Base-by-base conservation (phyloP, 371 early-diverging fungal genomes). In the Zychaea mexicana region DNA sequence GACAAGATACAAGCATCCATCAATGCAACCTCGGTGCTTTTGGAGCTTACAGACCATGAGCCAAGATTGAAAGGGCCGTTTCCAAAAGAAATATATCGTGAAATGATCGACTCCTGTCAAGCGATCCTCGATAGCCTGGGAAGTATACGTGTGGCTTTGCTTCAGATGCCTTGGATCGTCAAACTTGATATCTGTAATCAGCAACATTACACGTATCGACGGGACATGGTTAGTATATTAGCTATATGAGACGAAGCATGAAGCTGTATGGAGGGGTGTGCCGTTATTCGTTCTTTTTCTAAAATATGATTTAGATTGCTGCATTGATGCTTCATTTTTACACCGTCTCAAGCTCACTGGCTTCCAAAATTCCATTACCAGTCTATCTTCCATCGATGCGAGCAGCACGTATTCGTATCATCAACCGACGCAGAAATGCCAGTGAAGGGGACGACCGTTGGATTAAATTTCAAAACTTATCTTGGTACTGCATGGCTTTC, bases 31-130 rank as follows among this genome's bases (percentile, higher is more conserved):
- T 57, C 60, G 10, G 70, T 81, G n/a, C 61, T 87, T n/a, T 55
- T 87, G 21, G 79, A 78, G 22, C 62, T 87, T 22, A 85, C 87
- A 2, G 77, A 71, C 21, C 73, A 82, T 42, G 89, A 88, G 60
- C 87, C 86, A 15, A 70, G 86, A 12, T 60, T 88, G 27, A 85
- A 82, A 57, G 87, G 79, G 12, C 81, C 85, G 12, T 88, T 86
- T 59, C 85, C 86, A 0, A 75, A 78, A 62, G 69, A 67, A 24
- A 74, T 88, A 33, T 88, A 86, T 62, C 66, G 67, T 26, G 78
- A 85, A 49, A 81, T 86, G 64, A 74, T 87, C 28, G 71, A 72
- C 2, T 81, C 84, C n/a, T 70, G 79, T n/a, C 80, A 83, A 39
- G 81, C 82, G 27, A 68, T 86, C 10, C 58, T 86, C 47, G 86